Evolutionary conservation across 495 filamentous ascomycete genomes (phyloP), one percentile per base, ranked within the genome.

Genomic region (Talaromyces proteolyticus): DNA sequence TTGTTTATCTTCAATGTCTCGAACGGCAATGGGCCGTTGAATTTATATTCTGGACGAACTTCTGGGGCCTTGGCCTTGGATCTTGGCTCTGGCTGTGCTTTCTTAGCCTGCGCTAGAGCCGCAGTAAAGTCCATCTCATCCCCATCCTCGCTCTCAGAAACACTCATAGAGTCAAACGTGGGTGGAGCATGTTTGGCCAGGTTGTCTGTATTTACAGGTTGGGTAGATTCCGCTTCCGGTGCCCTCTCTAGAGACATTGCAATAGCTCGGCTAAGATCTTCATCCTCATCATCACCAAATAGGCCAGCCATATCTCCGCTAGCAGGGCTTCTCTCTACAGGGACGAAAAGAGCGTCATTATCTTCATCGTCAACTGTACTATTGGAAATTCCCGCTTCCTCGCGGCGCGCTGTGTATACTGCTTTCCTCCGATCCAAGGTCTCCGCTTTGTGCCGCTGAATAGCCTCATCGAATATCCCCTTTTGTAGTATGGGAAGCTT

Each of bases 21-120:
- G 57, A 97, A 97, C 1, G 92, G 92, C 14, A 97, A 68, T 2
- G 91, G 89, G 0, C 92, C 92, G 57, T 78, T 78, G 60, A 94
- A 66, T 29, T 60, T 55, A 46, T 66, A 45, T 24, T 42, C 44
- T 4, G 53, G 11, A 25, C 34, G 21, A 17, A 24, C 44, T 14
- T 18, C 7, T 6, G 36, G 46, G 37, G 18, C 49, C 19, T 44
- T 8, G n/a, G 45, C 6, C 18, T 50, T 54, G 29, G 54, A 21
- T 50, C 55, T 12, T 8, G 62, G 41, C 16, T 55, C 60, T 39
- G 64, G 63, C 25, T 67, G 55, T 6, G 61, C 50, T 41, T 64
- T 59, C 29, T 65, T 70, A 4, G 72, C 67, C 49, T 63, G 64
- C n/a, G 68, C 66, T 24, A 76, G 47, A 20, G 70, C 72, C 29